phyloP scores from a whole-genome alignment of 78 protist species.

The Chrysochromulina parva region DNA sequence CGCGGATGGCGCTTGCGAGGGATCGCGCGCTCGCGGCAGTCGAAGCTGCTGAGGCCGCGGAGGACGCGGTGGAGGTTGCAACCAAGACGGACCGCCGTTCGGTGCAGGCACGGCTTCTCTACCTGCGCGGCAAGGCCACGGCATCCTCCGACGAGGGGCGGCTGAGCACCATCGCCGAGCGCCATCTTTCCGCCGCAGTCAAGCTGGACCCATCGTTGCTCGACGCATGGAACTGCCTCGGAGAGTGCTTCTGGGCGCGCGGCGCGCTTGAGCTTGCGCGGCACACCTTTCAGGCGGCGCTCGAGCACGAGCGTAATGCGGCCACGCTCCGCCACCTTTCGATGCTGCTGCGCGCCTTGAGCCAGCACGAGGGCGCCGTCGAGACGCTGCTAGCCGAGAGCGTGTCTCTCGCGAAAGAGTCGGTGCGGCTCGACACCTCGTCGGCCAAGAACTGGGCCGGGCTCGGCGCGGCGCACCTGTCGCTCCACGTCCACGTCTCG shows the following conservation, averaged over 20 bases:
- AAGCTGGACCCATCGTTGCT: not conserved
- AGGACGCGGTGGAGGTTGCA: not conserved
- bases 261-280: not conserved
- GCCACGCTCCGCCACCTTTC: conserved; percentile 6
- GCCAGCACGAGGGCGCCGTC: not conserved
- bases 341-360: conserved; percentile 3
- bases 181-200: not conserved
- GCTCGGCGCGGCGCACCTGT: not conserved
- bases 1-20: not conserved
- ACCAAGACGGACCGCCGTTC: not conserved
- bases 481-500: not conserved
- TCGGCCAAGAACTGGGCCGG: not conserved
- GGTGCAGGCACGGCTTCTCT: not conserved
- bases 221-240: conserved; percentile 23
- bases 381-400: not conserved
- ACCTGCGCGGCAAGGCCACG: not conserved
- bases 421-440: not conserved
- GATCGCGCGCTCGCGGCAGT: not conserved
- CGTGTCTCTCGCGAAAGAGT: not conserved
- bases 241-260: conserved; percentile 1
- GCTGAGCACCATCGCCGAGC: not conserved
- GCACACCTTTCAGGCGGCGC: not conserved
- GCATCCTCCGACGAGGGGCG: not conserved
- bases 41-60: not conserved
- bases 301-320: not conserved